Evolutionary conservation across 2,329 filamentous ascomycete genomes (phyloP), one percentile per base, ranked within the genome.

Genomic region (Aspergillus fumigatus): DNA sequence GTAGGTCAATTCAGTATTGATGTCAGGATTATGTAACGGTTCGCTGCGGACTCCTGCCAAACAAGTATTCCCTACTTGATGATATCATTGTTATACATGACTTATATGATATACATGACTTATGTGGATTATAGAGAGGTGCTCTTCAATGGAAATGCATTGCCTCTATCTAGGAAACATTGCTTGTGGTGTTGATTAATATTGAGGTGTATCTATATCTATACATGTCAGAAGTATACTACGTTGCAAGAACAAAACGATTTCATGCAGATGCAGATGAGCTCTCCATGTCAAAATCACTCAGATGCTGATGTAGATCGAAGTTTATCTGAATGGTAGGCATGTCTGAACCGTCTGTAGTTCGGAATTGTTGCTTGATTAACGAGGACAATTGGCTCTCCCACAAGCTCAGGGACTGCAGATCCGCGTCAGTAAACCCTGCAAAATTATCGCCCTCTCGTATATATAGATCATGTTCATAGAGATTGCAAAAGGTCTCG

Each of bases 381-480:
- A 70, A 47, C 26, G 29, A 14, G 4, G 50, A 55, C 19, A 71
- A 26, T 43, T 55, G 57, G 41, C 26, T 19, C 14, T 55, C 49
- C 67, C 68, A 71, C 6, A 9, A 50, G n/a, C 25, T 59, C 52
- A 17, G 56, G 4, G 3, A 59, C 29, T 25, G 49, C 50, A 4
- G 48, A 49, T 56, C 43, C 4, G 56, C 54, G 3, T 40, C 40
- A 0, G 49, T 52, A 35, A 62, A 66, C n/a, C 54, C 59, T 17
- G 60, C 58, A 25, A 35, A 48, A 9, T 55, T 27, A 7, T 32
- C 43, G 23, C 56, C 60, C 38, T 48, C 49, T 53, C 50, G 53
- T 4, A 60, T 57, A 61, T 69, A 69, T 56, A 63, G 48, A 57
- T 69, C 66, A 10, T 29, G 41, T n/a, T 58, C 47, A n/a, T 10